A percentile compares a stretch with the other conserved stretches of the same genome.
Conservation (phyloP, 441 rosid species). For the Hura crepitans region DNA sequence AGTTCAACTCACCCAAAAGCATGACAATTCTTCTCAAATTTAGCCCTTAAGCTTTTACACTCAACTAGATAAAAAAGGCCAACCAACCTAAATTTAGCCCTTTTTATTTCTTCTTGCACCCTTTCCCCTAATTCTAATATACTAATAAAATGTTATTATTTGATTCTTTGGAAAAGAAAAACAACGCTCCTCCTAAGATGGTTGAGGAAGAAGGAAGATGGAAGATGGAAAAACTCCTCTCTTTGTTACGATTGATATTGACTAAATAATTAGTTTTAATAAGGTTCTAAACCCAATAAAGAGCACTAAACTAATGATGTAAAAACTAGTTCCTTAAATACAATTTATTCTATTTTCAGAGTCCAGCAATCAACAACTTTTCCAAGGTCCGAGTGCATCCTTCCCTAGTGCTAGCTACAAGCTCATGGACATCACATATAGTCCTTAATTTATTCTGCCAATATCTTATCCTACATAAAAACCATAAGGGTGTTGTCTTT, state of each 20-base stretch:
- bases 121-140: too few relatives aligned
- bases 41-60: conserved; percentile 48
- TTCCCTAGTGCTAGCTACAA: background rate
- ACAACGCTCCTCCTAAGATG: too few relatives aligned
- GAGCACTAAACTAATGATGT: background rate
- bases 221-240: too few relatives aligned
- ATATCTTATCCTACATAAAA: background rate
- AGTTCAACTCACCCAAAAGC: conserved; percentile 51
- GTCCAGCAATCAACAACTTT: background rate
- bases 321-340: background rate
- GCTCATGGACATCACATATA: too few relatives aligned
- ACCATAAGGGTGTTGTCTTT: background rate
- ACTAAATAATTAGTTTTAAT: background rate
- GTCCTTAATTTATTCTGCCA: background rate
- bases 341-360: background rate
- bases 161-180: too few relatives aligned
- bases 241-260: background rate
- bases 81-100: conserved; percentile 60
- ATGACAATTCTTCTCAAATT: conserved; percentile 53
- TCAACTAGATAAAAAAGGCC: conserved; percentile 69
- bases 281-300: background rate
- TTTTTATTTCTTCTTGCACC: too few relatives aligned
- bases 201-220: background rate
- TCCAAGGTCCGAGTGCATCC: background rate
- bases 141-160: too few relatives aligned